Base-by-base conservation (phyloP, 2,329 filamentous ascomycete species). In the Fusarium penzigii region DNA sequence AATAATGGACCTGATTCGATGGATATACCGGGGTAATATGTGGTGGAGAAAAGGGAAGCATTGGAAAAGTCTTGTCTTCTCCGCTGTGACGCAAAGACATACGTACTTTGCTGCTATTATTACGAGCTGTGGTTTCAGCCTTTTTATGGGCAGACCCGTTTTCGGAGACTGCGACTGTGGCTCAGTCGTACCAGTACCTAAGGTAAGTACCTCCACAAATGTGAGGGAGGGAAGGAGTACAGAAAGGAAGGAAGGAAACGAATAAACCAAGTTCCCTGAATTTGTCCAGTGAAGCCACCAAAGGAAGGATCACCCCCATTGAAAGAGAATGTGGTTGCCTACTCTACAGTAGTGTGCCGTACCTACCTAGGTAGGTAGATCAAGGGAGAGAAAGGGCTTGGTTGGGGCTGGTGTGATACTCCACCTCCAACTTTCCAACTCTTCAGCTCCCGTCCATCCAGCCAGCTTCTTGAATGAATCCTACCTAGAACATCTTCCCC, bases 31-130 rank as follows among this genome's bases (percentile, higher is more conserved):
- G 20, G 17, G 36, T 39, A 8, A 16, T 4, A 13, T 4, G 16
- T 39, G 42, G 25, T 43, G 47, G 57, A 44, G 46, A 55, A 57
- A 36, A 45, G 17, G 42, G 38, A 52, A 53, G 53, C n/a, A 39
- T 46, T 29, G 20, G 2, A n/a, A 25, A n/a, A 25, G 20, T 25
- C 20, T 25, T 25, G 20, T 25, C 20, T 25, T 39, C 42, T 34
- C 59, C 59, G 57, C 51, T 40, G 56, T 61, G 59, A 61, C 59
- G 59, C 59, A 62, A 52, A 38, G 36, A 45, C n/a, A 32, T 41
- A 46, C 32, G 13, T 36, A 36, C 10, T 9, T 12, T 36, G 41
- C 51, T 17, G 36, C n/a, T 39, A 59, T 62, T 61, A 59, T 44
- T 29, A 25, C 38, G 25, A 36, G 43, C 29, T 29, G 43, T 38